Evolutionary conservation across 2,329 filamentous ascomycete genomes (phyloP).

Genomic region (Alternaria sp.): DNA sequence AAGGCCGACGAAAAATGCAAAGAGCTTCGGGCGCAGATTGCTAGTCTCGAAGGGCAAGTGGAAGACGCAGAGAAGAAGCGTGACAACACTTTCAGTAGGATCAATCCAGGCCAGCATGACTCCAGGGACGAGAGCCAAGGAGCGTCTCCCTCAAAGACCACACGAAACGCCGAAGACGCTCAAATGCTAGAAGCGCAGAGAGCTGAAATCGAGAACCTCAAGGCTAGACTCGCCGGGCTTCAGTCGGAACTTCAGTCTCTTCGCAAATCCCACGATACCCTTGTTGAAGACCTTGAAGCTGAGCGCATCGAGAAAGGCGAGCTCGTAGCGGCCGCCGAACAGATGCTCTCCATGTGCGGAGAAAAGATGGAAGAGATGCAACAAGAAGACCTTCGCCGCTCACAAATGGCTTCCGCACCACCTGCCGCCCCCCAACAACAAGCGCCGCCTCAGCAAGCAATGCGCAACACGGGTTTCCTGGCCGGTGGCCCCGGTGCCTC

Average conservation of each 20-base stretch:
- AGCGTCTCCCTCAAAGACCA: conserved; percentile 1
- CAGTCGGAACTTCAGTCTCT: conserved; percentile 74
- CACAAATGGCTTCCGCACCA: conserved; percentile 48
- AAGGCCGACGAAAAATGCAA: conserved; percentile 88
- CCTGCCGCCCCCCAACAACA: conserved; percentile 18
- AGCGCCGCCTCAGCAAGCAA: conserved; percentile 25
- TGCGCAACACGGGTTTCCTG: conserved; percentile 43
- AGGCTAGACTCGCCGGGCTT: conserved; percentile 76
- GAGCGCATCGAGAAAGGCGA: conserved; percentile 86
- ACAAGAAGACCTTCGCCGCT: conserved; percentile 58
- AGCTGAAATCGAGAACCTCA: conserved; percentile 71
- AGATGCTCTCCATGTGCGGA: conserved; percentile 75
- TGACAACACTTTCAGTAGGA: conserved; percentile 69
- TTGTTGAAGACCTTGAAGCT: conserved; percentile 70
- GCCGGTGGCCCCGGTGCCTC: conserved; percentile 30
- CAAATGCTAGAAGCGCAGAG: conserved; percentile 67
- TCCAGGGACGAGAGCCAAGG: conserved; percentile 15
- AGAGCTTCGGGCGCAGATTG: conserved; percentile 75
- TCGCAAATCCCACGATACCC: conserved; percentile 70
- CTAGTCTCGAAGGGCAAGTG: conserved; percentile 74
- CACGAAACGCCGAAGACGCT: conserved; percentile 48
- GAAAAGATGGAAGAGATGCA: conserved; percentile 49
- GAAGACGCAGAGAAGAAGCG: conserved; percentile 71
- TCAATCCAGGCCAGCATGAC: conserved; percentile 38
- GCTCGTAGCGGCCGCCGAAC: conserved; percentile 79